These are phyloP conservation scores for Actinomortierella wolfii DNA, from an alignment of 371 early-diverging fungal species.

Conservation along the genomic window DNA sequence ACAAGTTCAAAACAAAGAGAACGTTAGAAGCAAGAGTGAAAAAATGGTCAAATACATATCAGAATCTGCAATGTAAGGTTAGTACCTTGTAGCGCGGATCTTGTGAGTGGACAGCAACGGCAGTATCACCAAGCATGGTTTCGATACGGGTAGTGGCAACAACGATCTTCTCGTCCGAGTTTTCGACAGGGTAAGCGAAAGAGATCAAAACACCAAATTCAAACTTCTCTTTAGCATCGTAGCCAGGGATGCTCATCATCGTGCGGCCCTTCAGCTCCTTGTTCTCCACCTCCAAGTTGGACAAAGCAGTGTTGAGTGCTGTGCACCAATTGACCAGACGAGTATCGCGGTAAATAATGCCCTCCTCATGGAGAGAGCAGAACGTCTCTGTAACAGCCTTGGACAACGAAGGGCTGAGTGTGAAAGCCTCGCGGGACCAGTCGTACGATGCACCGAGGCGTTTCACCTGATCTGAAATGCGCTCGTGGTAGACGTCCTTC, in stretches of 20 bases:
- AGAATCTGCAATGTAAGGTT: not conserved
- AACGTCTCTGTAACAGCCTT: slow-evolving; percentile 96
- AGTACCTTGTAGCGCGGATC: slow-evolving; percentile 74
- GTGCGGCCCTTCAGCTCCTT: slow-evolving; percentile 89
- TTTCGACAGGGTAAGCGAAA: slow-evolving; percentile 90
- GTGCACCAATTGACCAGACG: slow-evolving; percentile 99
- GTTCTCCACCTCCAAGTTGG: slow-evolving; percentile 98
- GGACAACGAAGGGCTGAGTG: slow-evolving; percentile 89
- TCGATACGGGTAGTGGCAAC: slow-evolving; percentile 99
- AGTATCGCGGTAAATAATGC: slow-evolving; percentile 96
- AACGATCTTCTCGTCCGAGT: slow-evolving; percentile 83
- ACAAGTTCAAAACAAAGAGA: not conserved
- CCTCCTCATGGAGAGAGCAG: slow-evolving; percentile 94
- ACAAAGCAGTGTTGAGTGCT: slow-evolving; percentile 95
- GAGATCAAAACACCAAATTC: slow-evolving; percentile 98
- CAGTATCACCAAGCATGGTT: slow-evolving; percentile 99
- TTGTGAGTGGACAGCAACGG: slow-evolving; percentile 93
- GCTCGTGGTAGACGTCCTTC: slow-evolving; percentile 88
- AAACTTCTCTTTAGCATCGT: slow-evolving; percentile 90
- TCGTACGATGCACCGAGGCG: slow-evolving; percentile 96
- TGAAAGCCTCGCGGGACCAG: slow-evolving; percentile 94
- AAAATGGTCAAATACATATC: slow-evolving; percentile 4
- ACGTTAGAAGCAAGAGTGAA: not conserved
- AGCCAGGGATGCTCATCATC: slow-evolving; percentile 87
- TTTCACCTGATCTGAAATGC: slow-evolving; percentile 92